A percentile compares a stretch with the other conserved stretches of the same genome.
Evolutionary conservation across 139 green algal species (phyloP).

Genomic region (Closterium sp.): DNA sequence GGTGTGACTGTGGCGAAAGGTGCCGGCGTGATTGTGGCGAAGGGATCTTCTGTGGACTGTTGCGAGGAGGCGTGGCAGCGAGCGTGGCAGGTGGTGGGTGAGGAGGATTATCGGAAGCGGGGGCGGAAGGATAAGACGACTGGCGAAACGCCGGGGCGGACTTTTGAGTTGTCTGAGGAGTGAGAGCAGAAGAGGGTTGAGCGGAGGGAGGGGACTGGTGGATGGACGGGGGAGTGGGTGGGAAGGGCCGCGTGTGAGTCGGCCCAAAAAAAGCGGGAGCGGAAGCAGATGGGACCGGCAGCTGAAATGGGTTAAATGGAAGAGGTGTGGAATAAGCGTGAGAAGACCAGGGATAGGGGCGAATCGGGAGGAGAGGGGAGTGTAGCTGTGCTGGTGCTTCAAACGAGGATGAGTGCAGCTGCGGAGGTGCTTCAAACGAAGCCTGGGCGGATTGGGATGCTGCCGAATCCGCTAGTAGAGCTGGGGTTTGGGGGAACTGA

Average conservation of each 20-base stretch:
- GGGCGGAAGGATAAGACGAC: background rate
- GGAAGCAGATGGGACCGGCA: background rate
- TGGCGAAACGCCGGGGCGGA: no score
- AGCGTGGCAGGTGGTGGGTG: background rate
- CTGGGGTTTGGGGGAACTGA: background rate
- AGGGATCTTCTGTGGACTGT: background rate
- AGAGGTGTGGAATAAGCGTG: background rate
- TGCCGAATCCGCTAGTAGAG: background rate
- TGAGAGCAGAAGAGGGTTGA: no score
- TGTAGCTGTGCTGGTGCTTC: background rate
- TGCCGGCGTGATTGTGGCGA: background rate
- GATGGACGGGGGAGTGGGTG: no score
- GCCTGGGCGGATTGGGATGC: background rate
- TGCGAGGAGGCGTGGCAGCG: background rate
- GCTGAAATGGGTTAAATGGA: background rate
- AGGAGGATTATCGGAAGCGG: no score
- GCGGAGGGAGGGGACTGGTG: no score
- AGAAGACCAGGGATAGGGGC: background rate
- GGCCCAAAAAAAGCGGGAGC: background rate
- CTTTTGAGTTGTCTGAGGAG: no score
- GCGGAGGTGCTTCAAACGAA: background rate
- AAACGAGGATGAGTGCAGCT: background rate
- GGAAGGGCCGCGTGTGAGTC: background rate
- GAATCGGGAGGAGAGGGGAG: background rate
- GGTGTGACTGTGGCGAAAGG: background rate